These are phyloP conservation scores for Pluteus cervinus DNA, from an alignment of 768 basidiomycete genomes.

Conservation along the genomic window DNA sequence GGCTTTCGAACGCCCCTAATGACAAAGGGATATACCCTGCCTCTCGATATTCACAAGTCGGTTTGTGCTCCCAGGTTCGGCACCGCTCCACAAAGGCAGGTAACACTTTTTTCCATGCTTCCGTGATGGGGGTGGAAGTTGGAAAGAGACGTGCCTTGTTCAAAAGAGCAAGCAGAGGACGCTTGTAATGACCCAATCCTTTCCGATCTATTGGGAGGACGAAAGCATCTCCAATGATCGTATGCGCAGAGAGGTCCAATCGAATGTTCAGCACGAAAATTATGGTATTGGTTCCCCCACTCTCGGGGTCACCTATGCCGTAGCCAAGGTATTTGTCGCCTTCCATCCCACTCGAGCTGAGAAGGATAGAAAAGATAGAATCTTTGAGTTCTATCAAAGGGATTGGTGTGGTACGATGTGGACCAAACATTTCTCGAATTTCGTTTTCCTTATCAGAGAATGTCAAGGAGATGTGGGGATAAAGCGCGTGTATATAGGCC, in stretches of 20 bases:
- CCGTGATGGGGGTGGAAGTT: too few relatives aligned
- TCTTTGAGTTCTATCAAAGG: slow-evolving; percentile 10
- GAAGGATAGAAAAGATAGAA: slow-evolving; percentile 8
- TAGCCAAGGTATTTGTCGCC: slow-evolving; percentile 8
- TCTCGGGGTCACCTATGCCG: slow-evolving; percentile 15
- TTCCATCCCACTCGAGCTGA: slow-evolving; percentile 1
- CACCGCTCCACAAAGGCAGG: slow-evolving; percentile 24
- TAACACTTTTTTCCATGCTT: slow-evolving; percentile 23
- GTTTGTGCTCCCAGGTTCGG: slow-evolving; percentile 18
- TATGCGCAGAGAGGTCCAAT: slow-evolving; percentile 42
- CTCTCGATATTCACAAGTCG: slow-evolving; percentile 19
- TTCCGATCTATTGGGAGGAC: too few relatives aligned
- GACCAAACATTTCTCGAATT: not conserved
- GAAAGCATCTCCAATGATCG: slow-evolving; percentile 45
- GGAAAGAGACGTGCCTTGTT: too few relatives aligned
- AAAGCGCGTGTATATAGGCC: slow-evolving; percentile 11
- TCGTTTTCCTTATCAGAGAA: slow-evolving; percentile 12
- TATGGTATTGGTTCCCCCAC: slow-evolving; percentile 25
- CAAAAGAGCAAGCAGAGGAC: too few relatives aligned
- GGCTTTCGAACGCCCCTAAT: slow-evolving; percentile 13
- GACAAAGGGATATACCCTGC: slow-evolving; percentile 16
- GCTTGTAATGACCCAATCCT: too few relatives aligned
- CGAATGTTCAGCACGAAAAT: slow-evolving; percentile 42
- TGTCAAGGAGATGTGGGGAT: slow-evolving; percentile 4
- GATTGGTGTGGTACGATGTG: too few relatives aligned